Evolutionary conservation across 2,329 filamentous ascomycete species (phyloP).

Genomic region (Fusarium tuaranense): DNA sequence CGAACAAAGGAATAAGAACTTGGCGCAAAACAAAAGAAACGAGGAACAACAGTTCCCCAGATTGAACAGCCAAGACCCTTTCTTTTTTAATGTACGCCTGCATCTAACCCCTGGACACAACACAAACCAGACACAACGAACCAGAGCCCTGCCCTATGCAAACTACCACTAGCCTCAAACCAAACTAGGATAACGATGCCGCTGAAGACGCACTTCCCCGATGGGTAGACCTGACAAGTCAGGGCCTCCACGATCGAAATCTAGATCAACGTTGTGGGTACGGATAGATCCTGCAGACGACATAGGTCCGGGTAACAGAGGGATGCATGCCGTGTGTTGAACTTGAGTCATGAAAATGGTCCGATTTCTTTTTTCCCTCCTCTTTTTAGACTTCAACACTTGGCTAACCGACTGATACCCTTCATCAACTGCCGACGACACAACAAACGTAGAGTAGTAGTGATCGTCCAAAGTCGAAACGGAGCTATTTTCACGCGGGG

Average conservation of each 20-base stretch:
- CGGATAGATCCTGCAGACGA: not conserved
- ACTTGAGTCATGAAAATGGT: not conserved
- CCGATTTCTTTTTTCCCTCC: not conserved
- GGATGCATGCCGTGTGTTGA: not conserved
- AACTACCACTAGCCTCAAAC: not conserved
- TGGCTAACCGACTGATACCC: not conserved
- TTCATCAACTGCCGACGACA: not conserved
- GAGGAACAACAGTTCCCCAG: not conserved
- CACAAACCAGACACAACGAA: not conserved
- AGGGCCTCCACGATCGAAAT: not conserved
- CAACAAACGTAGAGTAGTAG: not conserved
- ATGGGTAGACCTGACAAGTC: not conserved
- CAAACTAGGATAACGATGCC: not conserved
- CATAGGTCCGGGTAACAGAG: not conserved
- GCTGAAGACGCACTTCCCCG: not conserved
- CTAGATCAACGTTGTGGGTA: conserved; percentile 4
- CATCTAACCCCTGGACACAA: not conserved
- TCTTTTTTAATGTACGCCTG: not conserved
- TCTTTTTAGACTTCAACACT: conserved; percentile 3
- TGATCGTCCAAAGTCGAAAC: not conserved
- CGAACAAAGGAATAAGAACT: not conserved
- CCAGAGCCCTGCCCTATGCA: not conserved
- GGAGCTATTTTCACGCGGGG: not conserved
- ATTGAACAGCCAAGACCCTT: not conserved
- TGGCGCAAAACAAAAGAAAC: not conserved